Percentiles rank a stretch among this genome's conserved stretches.
Conservation (phyloP, 352 stramenopile species). For the Sclerospora graminicola region DNA sequence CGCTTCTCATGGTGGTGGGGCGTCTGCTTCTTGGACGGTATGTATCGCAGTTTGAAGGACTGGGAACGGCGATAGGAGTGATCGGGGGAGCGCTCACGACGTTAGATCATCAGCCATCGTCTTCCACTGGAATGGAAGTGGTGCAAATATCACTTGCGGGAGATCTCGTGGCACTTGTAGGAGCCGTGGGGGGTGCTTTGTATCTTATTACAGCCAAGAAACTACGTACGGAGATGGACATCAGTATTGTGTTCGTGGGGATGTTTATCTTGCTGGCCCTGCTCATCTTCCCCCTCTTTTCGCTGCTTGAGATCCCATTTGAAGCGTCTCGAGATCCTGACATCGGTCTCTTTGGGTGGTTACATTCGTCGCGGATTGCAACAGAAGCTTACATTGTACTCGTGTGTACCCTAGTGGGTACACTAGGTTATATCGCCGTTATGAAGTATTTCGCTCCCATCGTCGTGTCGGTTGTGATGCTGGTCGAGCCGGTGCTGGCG, state of each 20-base stretch:
- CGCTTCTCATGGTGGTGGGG: slow-evolving; percentile 64
- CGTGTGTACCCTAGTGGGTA: slow-evolving; percentile 80
- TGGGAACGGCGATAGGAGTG: slow-evolving; percentile 69
- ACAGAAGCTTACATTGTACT: slow-evolving; percentile 80
- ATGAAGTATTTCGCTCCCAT: slow-evolving; percentile 91
- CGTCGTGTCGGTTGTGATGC: slow-evolving; percentile 81
- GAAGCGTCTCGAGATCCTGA: slow-evolving; percentile 58
- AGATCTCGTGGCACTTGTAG: slow-evolving; percentile 66
- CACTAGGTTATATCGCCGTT: slow-evolving; percentile 76
- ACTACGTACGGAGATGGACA: slow-evolving; percentile 54
- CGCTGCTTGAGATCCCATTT: slow-evolving; percentile 46
- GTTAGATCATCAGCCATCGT: slow-evolving; percentile 37
- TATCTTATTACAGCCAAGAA: slow-evolving; percentile 71
- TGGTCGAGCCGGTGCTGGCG: slow-evolving; percentile 80
- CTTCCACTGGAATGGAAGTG: slow-evolving; percentile 14
- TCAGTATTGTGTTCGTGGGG: slow-evolving; percentile 48
- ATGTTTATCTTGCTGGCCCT: slow-evolving; percentile 63
- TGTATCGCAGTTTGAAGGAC: slow-evolving; percentile 63
- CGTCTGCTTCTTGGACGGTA: slow-evolving; percentile 46
- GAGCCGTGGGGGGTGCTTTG: slow-evolving; percentile 56
- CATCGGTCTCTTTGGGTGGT: slow-evolving; percentile 81
- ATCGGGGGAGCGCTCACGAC: slow-evolving; percentile 66
- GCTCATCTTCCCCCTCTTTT: slow-evolving; percentile 60
- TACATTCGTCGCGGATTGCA: slow-evolving; percentile 47
- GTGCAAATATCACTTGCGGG: slow-evolving; percentile 42